These are phyloP conservation scores for Microsporum ferrugineum DNA, from an alignment of 2,329 filamentous ascomycete genomes.

Conservation along the genomic window DNA sequence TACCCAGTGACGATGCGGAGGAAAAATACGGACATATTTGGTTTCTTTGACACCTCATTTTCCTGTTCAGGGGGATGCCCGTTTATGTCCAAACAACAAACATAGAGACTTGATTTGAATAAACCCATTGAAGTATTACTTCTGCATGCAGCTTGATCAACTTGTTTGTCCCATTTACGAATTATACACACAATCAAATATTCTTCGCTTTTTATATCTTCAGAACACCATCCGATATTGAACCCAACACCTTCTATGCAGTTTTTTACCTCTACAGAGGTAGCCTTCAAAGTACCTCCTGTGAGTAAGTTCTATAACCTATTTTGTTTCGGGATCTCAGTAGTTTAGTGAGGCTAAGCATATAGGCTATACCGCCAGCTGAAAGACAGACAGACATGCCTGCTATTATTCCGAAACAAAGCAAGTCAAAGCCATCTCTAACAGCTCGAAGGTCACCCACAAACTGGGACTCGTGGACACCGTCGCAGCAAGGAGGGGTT, in stretches of 20 bases:
- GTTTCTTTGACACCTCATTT: not conserved
- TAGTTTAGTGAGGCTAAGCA: no score
- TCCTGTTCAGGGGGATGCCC: not conserved
- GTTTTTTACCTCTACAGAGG: not conserved
- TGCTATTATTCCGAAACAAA: not conserved
- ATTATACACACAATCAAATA: not conserved
- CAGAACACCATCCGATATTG: not conserved
- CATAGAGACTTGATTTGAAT: not conserved
- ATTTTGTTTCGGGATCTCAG: no score
- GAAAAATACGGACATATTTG: not conserved
- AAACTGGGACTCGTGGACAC: slow-evolving; percentile 20
- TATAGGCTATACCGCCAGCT: not conserved
- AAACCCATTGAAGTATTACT: not conserved
- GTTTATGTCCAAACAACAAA: slow-evolving; percentile 1
- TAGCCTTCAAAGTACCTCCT: no score
- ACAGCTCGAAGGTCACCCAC: not conserved
- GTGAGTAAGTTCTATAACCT: no score
- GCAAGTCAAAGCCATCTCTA: not conserved
- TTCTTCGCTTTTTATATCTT: not conserved
- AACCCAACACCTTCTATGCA: not conserved
- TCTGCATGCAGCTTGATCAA: not conserved
- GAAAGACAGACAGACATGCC: not conserved
- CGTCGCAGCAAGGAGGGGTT: slow-evolving; percentile 19
- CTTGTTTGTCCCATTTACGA: not conserved
- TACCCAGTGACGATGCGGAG: not conserved